Conservation (phyloP, 768 basidiomycete genomes). For the Porphyrellus cyaneotinctus region DNA sequence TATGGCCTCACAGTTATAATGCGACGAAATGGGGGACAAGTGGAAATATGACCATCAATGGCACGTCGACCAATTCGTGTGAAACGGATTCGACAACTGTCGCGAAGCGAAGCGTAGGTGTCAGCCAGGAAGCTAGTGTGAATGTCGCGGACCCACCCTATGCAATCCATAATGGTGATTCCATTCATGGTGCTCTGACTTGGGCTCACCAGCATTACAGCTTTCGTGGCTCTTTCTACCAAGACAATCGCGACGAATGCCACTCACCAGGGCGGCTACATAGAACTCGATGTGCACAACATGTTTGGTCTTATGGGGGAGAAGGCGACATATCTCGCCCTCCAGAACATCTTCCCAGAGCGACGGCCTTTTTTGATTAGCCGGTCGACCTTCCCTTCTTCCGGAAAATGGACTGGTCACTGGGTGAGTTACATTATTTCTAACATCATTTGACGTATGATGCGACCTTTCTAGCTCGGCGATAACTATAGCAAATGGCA, state of each 20-base stretch:
- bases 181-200: neutral
- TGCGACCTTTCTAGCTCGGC: slow-evolving; percentile 47
- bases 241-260: slow-evolving; percentile 66
- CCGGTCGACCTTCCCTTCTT: slow-evolving; percentile 60
- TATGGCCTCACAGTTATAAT: slow-evolving; percentile 53
- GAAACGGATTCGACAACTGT: slow-evolving; percentile 16
- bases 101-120: slow-evolving; percentile 42
- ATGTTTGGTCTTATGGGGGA: slow-evolving; percentile 69
- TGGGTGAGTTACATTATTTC: slow-evolving; percentile 40
- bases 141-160: slow-evolving; percentile 60
- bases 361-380: slow-evolving; percentile 66
- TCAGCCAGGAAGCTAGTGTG: slow-evolving; percentile 40
- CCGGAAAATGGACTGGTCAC: slow-evolving; percentile 66
- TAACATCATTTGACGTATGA: slow-evolving; percentile 14
- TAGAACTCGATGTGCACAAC: slow-evolving; percentile 65
- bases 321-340: slow-evolving; percentile 55
- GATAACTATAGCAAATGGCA: slow-evolving; percentile 73
- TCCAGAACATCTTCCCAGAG: slow-evolving; percentile 49
- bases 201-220: slow-evolving; percentile 29
- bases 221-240: slow-evolving; percentile 44
- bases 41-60: slow-evolving; percentile 69
- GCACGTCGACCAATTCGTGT: slow-evolving; percentile 47
- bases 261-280: slow-evolving; percentile 55
- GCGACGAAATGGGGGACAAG: slow-evolving; percentile 57
- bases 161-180: slow-evolving; percentile 62